Evolutionary conservation across 495 filamentous ascomycete species (phyloP), one percentile per base, ranked within the genome.

Genomic region (Penicillium steckii): DNA sequence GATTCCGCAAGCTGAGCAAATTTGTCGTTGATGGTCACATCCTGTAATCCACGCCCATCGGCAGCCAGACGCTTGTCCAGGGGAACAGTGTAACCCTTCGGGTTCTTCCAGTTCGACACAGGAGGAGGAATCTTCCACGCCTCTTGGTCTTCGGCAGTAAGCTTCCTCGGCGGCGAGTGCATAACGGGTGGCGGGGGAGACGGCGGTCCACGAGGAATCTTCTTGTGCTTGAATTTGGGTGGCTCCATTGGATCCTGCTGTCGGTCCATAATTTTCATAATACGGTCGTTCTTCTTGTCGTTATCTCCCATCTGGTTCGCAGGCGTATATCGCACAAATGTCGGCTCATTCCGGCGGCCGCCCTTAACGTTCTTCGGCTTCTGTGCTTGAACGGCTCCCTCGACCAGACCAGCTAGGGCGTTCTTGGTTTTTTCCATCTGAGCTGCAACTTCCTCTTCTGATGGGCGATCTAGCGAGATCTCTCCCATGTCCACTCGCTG

Each of bases 101-200:
- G 89, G 62, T 99, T 99, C 81, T 99, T 99, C 94, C 94, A 99
- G 67, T 97, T 96, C 13, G 89, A 95, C 2, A 99, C 87, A 0
- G 95, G 87, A 0, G 94, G 93, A 1, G 94, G 91, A 27, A 98
- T 95, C 53, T 85, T 90, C 94, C 94, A 98, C 12, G 87, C 88
- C 69, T 97, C 94, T 71, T 97, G 95, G 59, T 99, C 94, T 66
- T 93, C 93, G 9, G 94, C 94, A 0, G 95, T 97, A 21, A 98
- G 80, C 68, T 97, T 97, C 52, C 94, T 77, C 2, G 94, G 92
- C 17, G 94, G 94, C 3, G 90, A 96, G 60, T 96, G 95, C 84
- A 99, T 90, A 35, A 99, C 81, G 4, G 94, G 95, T 41, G 94
- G 88, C 0, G 94, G 94, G 2, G 94, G 94, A 23, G 85, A 90